Percentiles rank a stretch among this genome's conserved stretches.
Conservation (phyloP, 306 rosid genomes). For the Adenanthera pavonina region DNA sequence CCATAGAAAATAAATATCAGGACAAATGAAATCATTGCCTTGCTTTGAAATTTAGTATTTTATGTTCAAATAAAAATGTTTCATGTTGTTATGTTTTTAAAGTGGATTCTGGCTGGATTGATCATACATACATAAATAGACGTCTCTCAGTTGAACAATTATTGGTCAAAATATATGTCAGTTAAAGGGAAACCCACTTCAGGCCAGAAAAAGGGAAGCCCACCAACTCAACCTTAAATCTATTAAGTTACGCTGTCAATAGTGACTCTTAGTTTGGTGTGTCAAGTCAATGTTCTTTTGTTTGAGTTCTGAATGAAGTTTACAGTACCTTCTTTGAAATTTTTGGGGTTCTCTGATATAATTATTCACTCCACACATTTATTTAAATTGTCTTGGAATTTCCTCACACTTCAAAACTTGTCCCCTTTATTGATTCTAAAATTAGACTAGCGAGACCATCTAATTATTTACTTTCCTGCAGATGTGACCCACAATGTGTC, state of each 20-base stretch:
- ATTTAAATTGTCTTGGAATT: neutral
- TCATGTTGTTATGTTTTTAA: neutral
- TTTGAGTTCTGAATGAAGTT: conserved; percentile 22
- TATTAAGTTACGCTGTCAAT: neutral
- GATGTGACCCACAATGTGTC: conserved; percentile 61
- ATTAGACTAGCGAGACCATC: conserved; percentile 31
- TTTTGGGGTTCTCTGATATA: neutral
- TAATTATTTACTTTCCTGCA: conserved; percentile 47
- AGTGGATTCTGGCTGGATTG: neutral
- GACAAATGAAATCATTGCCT: conserved; percentile 17
- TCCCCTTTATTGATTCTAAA: neutral
- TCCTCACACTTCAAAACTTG: conserved; percentile 8
- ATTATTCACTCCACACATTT: neutral
- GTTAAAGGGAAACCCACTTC: neutral
- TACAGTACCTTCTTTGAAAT: conserved; percentile 17
- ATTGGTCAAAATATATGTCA: neutral
- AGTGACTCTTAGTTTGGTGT: conserved; percentile 14
- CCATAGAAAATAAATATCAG: conserved; percentile 3
- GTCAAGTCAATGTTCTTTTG: conserved; percentile 22
- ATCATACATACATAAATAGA: neutral
- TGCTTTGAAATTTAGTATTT: neutral
- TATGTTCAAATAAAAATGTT: neutral
- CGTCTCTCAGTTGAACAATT: neutral
- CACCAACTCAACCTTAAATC: neutral
- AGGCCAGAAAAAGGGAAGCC: neutral